Percentiles rank a stretch among this genome's conserved stretches.
Conservation (phyloP, 352 stramenopile genomes). For the Globisporangium alternatum region DNA sequence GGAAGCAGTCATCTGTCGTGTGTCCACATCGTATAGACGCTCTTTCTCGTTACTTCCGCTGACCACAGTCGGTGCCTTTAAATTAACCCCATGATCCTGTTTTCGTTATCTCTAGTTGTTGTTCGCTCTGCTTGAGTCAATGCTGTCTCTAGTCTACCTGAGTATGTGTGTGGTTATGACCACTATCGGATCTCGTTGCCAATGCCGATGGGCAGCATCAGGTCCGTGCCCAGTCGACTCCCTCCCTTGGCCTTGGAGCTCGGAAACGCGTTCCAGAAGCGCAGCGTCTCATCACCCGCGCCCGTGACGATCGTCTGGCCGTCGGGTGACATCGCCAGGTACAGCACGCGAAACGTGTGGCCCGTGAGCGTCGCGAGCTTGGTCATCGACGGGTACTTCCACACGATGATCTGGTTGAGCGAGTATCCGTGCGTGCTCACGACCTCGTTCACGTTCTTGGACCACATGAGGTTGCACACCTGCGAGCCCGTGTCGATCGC, state of each 20-base stretch:
- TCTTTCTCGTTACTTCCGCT: not conserved
- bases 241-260: constrained; percentile 54
- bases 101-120: not conserved
- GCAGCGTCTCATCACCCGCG: constrained; percentile 96
- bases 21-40: constrained; percentile 5
- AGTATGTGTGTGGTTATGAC: not conserved
- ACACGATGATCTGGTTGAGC: constrained; percentile 97
- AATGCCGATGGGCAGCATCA: constrained; percentile 56
- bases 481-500: constrained; percentile 95
- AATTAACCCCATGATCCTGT: constrained; percentile 10
- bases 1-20: not conserved
- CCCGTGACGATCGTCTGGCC: constrained; percentile 97
- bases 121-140: constrained; percentile 12
- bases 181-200: constrained; percentile 59
- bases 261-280: constrained; percentile 98
- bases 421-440: constrained; percentile 99
- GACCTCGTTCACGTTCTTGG: constrained; percentile 96
- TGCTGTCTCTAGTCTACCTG: constrained; percentile 11
- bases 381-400: constrained; percentile 96
- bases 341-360: constrained; percentile 95
- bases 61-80: not conserved
- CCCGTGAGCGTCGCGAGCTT: constrained; percentile 96
- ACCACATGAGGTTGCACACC: constrained; percentile 98
- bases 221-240: constrained; percentile 45
- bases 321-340: constrained; percentile 96